Evolutionary conservation across 441 rosid genomes (phyloP).

Genomic region (Iberis amara): DNA sequence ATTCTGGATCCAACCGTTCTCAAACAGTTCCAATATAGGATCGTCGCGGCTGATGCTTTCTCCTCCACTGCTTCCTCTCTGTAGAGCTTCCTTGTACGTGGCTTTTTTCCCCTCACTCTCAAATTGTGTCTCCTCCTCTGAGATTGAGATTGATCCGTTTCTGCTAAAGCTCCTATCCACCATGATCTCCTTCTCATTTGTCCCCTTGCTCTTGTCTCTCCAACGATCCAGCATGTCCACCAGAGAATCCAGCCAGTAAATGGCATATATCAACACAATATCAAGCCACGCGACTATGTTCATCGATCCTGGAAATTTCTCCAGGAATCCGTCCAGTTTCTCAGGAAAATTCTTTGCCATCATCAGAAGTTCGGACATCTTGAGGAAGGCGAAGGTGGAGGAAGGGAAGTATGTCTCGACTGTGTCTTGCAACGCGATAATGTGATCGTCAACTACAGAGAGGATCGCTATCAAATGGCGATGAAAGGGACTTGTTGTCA

Average conservation of each 20-base stretch:
- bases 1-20: constrained; percentile 45
- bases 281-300: constrained; percentile 35
- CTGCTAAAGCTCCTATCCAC: constrained; percentile 35
- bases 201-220: constrained; percentile 31
- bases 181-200: constrained; percentile 52
- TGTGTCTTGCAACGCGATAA: constrained; percentile 37
- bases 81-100: constrained; percentile 43
- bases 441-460: constrained; percentile 39
- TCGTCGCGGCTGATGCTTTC: constrained; percentile 27
- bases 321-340: constrained; percentile 36
- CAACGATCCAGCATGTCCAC: constrained; percentile 25
- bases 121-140: neutral
- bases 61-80: constrained; percentile 33
- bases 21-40: constrained; percentile 43
- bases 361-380: constrained; percentile 34
- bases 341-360: constrained; percentile 43
- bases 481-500: constrained; percentile 32
- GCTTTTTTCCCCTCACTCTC: constrained; percentile 4
- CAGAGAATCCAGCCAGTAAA: constrained; percentile 40
- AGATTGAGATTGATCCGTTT: constrained; percentile 17
- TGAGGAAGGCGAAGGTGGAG: constrained; percentile 36
- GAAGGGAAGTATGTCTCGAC: constrained; percentile 49
- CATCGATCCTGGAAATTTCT: constrained; percentile 32
- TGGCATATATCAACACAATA: constrained; percentile 27
- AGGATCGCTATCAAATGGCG: constrained; percentile 35